Base-by-base conservation (phyloP, 441 rosid genomes). In the Brassica balearica region DNA sequence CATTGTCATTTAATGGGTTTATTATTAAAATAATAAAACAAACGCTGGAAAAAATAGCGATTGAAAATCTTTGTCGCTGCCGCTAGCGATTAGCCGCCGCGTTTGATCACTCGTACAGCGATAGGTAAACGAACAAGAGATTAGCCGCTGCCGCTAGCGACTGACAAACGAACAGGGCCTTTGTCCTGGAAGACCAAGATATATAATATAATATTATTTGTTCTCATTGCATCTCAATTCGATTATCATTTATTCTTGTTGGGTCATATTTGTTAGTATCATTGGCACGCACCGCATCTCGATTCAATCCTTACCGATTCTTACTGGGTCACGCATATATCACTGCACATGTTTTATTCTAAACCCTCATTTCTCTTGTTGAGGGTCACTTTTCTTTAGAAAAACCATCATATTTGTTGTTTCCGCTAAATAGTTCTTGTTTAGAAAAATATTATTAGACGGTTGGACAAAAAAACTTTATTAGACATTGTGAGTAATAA, bases 331-430 rank as follows among this genome's bases (percentile, higher is more conserved):
- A 58, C 11, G 19, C 4, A 11, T 5, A 55, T 34, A 58, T 34
- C 72, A 68, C 15, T 43, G n/a, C 34, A 5, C 65, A 19, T 59
- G 48, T 43, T 43, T 61, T 73, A n/a, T 48, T 12, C 17, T 1
- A 12, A 11, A 48, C 15, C 1, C 55, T 6, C 59, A 53, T 19
- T 56, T 56, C 23, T 19, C 61, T 17, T 19, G 61, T 55, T 56
- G 5, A 56, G 0, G 5, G 23, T 25, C 23, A 17, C 55, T 48
- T 56, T 19, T 56, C 22, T 55, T 55, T 55, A 55, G 23, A 56
- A 19, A 12, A 55, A 19, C 61, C 25, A 56, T 23, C 11, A 56
- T 17, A 55, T 0, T 2, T 56, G 11, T 17, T 56, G 23, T 56
- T 55, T 53, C 22, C 20, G 22, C 20, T 2, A 15, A 53, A 53